Evolutionary conservation across 352 stramenopile species (phyloP), one percentile per base, ranked within the genome.

Genomic region (Aphanomyces stellatus): DNA sequence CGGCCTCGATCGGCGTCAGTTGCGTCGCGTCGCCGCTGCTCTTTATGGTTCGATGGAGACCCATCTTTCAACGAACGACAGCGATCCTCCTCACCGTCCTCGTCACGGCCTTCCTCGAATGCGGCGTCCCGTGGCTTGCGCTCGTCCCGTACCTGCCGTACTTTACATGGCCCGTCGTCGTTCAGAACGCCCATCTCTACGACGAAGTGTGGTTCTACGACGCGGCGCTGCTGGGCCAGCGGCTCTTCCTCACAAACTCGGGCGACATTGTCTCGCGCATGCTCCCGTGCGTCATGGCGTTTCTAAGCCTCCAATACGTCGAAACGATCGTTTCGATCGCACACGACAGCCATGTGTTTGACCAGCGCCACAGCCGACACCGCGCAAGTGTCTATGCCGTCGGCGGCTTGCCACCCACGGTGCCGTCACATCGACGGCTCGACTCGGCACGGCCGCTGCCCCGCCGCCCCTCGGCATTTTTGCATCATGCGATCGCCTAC

Each of bases 171-270:
- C 22, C 41, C 51, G 51, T 43, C 13, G 30, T 11, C 13, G 42
- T 24, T 24, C 42, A 51, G 42, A 51, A 8, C 8, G 25, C 5
- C 42, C 8, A 24, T 24, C 51, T 60, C 6, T 60, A 43, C 51
- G 51, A 60, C 51, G 31, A 46, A 7, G 51, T 60, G 51, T 60
- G 51, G 51, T 60, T 60, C 13, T 60, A 60, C 51, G 33, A 60
- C 33, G 51, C 51, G n/a, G 33, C 33, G 5, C 51, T 41, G 4
- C 27, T 60, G 51, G 51, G 51, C 28, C 51, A 31, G 5, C 28
- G 33, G 13, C n/a, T 60, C 25, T 60, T 60, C 30, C 28, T 60
- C 30, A 43, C 17, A 28, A 19, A 31, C 25, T 4, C 13, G 4
- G 31, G 15, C 51, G 51, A 60, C 15, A 27, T 41, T 11, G 17